These are phyloP conservation scores for Diplodia seriata DNA, from an alignment of 2,329 filamentous ascomycete genomes.

Conservation along the genomic window DNA sequence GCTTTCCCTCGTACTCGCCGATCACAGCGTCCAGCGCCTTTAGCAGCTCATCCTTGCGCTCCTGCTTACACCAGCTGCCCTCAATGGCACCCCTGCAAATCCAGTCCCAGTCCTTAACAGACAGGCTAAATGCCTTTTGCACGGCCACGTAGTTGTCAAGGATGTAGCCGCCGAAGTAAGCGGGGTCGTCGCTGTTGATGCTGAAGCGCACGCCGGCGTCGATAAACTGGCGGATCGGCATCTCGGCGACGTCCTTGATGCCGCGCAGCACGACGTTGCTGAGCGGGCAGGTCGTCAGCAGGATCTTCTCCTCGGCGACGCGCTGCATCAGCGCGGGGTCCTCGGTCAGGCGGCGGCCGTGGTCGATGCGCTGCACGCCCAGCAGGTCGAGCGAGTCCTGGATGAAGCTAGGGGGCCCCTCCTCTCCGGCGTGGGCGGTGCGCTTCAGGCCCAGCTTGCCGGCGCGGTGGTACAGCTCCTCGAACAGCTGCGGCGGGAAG, in stretches of 20 bases:
- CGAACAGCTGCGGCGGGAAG: slow-evolving; percentile 62
- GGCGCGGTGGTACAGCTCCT: slow-evolving; percentile 65
- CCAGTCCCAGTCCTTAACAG: slow-evolving; percentile 68
- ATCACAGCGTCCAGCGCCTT: slow-evolving; percentile 33
- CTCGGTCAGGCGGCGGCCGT: slow-evolving; percentile 71
- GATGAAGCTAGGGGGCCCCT: slow-evolving; percentile 73
- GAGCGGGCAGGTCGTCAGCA: slow-evolving; percentile 76
- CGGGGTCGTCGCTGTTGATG: slow-evolving; percentile 77
- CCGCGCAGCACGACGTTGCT: slow-evolving; percentile 73
- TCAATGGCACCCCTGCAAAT: slow-evolving; percentile 69
- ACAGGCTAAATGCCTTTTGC: slow-evolving; percentile 72
- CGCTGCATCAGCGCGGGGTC: slow-evolving; percentile 65
- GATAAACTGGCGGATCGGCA: slow-evolving; percentile 69
- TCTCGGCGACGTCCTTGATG: slow-evolving; percentile 59
- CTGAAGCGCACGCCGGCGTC: slow-evolving; percentile 71
- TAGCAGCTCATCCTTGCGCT: slow-evolving; percentile 67
- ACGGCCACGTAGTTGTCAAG: slow-evolving; percentile 78
- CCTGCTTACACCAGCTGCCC: slow-evolving; percentile 72
- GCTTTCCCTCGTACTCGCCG: slow-evolving; percentile 22
- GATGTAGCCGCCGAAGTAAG: slow-evolving; percentile 78
- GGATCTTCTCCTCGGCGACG: slow-evolving; percentile 62
- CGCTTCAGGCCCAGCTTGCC: slow-evolving; percentile 59
- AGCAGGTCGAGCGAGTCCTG: slow-evolving; percentile 67
- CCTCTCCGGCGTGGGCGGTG: slow-evolving; percentile 80
- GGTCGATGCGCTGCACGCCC: slow-evolving; percentile 72